These are phyloP conservation scores for Termitomyces sp. DNA, from an alignment of 768 basidiomycete genomes.

Conservation along the genomic window DNA sequence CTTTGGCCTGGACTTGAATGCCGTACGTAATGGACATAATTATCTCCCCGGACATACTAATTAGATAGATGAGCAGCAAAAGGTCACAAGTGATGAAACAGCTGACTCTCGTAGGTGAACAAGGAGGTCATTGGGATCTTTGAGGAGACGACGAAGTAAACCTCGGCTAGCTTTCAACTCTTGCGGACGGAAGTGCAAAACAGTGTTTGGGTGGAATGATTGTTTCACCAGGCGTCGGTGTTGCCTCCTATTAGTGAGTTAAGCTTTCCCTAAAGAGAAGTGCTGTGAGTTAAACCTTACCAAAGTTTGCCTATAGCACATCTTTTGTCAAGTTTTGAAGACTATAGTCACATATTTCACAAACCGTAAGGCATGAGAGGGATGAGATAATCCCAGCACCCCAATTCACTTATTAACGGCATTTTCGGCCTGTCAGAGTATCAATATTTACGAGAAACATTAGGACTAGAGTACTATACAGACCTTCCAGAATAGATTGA, in stretches of 20 bases:
- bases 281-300: background rate
- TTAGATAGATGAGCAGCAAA: background rate
- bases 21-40: slow-evolving; percentile 29
- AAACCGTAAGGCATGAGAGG: background rate
- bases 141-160: no score
- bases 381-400: background rate
- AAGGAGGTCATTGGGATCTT: background rate
- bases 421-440: background rate
- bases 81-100: background rate
- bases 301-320: background rate
- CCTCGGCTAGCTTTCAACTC: slow-evolving; percentile 20
- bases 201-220: slow-evolving; percentile 23
- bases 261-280: background rate
- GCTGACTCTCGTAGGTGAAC: slow-evolving; percentile 21
- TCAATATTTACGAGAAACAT: background rate
- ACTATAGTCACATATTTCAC: background rate
- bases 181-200: slow-evolving; percentile 17
- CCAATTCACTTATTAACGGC: background rate
- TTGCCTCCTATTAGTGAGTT: slow-evolving; percentile 12
- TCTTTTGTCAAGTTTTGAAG: background rate
- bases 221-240: slow-evolving; percentile 26
- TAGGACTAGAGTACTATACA: background rate
- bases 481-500: background rate
- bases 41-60: slow-evolving; percentile 16
- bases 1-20: slow-evolving; percentile 20